These are phyloP conservation scores for Psilocybe azurescens DNA, from an alignment of 768 basidiomycete species.

Conservation along the genomic window DNA sequence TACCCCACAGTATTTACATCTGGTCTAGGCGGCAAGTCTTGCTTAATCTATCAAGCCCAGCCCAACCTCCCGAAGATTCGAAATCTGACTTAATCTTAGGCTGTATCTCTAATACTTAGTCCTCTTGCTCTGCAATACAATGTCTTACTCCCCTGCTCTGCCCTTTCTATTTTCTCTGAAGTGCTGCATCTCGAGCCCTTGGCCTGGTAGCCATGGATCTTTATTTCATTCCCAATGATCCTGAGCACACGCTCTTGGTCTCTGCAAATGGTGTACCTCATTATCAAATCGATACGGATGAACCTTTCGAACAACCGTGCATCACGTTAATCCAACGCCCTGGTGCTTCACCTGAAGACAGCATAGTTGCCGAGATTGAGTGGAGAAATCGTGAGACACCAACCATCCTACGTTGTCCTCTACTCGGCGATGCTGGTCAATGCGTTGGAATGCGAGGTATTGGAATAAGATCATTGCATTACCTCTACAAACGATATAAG, in stretches of 20 bases:
- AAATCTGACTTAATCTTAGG: constrained; percentile 17
- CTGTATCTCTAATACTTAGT: neutral
- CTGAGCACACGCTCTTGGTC: constrained; percentile 52
- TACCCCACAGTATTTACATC: too few species aligned
- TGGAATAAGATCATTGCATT: constrained; percentile 40
- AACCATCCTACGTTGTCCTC: constrained; percentile 46
- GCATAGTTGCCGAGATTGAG: constrained; percentile 53
- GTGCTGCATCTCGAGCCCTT: neutral
- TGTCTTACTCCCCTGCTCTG: constrained; percentile 10
- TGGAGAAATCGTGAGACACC: constrained; percentile 49
- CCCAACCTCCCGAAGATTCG: neutral
- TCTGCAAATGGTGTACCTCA: constrained; percentile 56
- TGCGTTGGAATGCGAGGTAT: constrained; percentile 30
- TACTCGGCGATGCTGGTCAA: constrained; percentile 37
- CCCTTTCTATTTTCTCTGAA: neutral
- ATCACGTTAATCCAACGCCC: constrained; percentile 49
- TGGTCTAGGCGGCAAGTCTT: neutral
- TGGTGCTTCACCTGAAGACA: constrained; percentile 38
- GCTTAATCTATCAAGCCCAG: neutral
- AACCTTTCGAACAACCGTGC: constrained; percentile 30
- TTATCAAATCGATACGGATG: constrained; percentile 51
- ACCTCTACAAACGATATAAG: constrained; percentile 46
- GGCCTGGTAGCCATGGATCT: constrained; percentile 45
- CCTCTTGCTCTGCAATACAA: neutral
- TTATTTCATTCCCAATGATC: constrained; percentile 57